Evolutionary conservation across 2,329 filamentous ascomycete species (phyloP).

Genomic region (Waltergamsia citrina): DNA sequence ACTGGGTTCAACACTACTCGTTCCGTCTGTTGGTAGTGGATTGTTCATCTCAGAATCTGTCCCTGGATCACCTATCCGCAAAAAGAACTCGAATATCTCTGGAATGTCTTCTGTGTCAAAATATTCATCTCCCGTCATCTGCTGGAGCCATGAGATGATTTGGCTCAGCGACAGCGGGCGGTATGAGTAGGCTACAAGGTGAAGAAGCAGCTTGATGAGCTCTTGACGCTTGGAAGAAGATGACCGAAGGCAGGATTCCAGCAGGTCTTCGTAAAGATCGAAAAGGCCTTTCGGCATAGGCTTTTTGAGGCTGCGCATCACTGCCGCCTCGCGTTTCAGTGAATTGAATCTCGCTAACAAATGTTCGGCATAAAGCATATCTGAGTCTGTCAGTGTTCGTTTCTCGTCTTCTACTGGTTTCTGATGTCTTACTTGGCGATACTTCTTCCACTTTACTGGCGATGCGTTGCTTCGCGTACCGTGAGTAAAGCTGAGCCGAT

Average conservation of each 20-base stretch:
- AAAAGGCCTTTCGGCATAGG: conserved; percentile 12
- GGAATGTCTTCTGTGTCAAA: conserved; percentile 14
- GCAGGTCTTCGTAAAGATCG: conserved; percentile 14
- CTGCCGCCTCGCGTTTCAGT: conserved; percentile 20
- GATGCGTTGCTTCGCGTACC: conserved; percentile 18
- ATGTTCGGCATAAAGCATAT: conserved; percentile 25
- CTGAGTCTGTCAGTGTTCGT: conserved; percentile 5
- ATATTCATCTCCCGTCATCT: conserved; percentile 6
- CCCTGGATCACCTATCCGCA: conserved; percentile 14
- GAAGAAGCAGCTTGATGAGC: conserved; percentile 11
- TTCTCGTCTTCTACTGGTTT: too few relatives aligned
- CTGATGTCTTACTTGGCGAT: conserved; percentile 14
- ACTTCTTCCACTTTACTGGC: conserved; percentile 15
- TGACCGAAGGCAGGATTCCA: conserved; percentile 15
- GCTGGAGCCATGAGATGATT: conserved; percentile 11
- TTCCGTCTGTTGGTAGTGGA: too few relatives aligned
- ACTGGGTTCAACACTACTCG: too few relatives aligned
- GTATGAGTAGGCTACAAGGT: conserved; percentile 17
- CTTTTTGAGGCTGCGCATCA: conserved; percentile 16
- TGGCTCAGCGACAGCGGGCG: conserved; percentile 11
- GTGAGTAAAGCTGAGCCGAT: conserved; percentile 13
- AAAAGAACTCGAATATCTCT: conserved; percentile 13
- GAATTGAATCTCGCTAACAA: conserved; percentile 17
- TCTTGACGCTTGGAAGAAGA: conserved; percentile 8
- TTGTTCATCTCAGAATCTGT: conserved; percentile 13